These are phyloP conservation scores for Posidonia australis DNA, from an alignment of 106 monocot species.

Conservation along the genomic window DNA sequence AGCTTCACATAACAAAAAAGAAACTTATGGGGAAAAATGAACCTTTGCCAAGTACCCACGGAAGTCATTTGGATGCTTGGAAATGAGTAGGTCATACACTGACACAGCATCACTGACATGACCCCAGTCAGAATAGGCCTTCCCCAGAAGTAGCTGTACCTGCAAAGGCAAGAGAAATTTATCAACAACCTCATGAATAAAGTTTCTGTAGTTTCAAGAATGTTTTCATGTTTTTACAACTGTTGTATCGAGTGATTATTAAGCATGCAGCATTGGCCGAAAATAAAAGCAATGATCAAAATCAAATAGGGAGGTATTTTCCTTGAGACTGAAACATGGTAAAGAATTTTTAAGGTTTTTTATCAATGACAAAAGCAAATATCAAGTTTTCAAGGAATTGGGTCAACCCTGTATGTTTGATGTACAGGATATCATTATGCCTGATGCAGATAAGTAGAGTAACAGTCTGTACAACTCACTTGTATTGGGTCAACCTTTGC, in stretches of 20 bases:
- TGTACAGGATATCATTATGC: background rate
- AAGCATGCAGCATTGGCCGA: too few relatives aligned
- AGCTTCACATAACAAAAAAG: background rate
- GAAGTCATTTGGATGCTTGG: constrained; percentile 70
- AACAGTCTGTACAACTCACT: constrained; percentile 6
- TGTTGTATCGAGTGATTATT: too few relatives aligned
- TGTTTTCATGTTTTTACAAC: too few relatives aligned
- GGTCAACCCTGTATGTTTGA: too few relatives aligned
- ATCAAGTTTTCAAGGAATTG: too few relatives aligned
- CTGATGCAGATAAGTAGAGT: background rate
- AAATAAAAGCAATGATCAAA: too few relatives aligned
- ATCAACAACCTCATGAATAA: background rate
- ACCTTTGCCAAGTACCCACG: constrained; percentile 96
- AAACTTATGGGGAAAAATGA: background rate
- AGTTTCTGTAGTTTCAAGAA: too few relatives aligned
- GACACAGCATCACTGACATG: constrained; percentile 84
- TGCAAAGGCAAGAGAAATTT: constrained; percentile 13
- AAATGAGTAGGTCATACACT: constrained; percentile 87
- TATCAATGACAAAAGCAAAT: too few relatives aligned
- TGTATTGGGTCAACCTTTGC: constrained; percentile 11
- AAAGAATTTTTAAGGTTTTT: too few relatives aligned
- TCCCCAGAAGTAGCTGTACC: constrained; percentile 92
- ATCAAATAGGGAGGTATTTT: too few relatives aligned
- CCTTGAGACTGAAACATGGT: too few relatives aligned
- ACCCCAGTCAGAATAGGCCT: constrained; percentile 91